Conservation (phyloP, 2,329 filamentous ascomycete species). For the Immersiporthe knoxdaviesiana region DNA sequence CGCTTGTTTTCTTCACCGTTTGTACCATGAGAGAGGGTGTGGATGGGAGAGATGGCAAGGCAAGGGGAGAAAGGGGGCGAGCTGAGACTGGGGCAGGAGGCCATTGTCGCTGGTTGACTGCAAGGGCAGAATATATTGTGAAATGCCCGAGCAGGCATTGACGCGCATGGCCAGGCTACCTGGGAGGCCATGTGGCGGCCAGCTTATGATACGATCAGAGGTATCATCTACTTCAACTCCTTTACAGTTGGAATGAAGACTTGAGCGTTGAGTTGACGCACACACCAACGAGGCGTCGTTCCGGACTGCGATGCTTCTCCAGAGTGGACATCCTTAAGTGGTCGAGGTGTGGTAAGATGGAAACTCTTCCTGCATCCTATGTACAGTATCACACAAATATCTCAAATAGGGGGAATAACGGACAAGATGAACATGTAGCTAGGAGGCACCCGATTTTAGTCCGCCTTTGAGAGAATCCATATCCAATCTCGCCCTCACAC, state of each 20-base stretch:
- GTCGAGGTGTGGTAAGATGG: neutral
- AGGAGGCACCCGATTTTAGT: neutral
- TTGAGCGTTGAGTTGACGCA: neutral
- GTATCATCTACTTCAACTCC: slow-evolving; percentile 25
- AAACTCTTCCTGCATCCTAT: neutral
- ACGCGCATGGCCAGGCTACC: slow-evolving; percentile 17
- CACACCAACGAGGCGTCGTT: neutral
- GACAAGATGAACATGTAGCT: neutral
- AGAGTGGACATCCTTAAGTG: neutral
- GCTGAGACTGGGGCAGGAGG: slow-evolving; percentile 13
- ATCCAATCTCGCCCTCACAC: neutral
- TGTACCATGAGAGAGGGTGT: neutral
- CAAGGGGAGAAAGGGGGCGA: too few relatives aligned
- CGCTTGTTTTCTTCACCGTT: slow-evolving; percentile 10
- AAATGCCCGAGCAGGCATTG: slow-evolving; percentile 45
- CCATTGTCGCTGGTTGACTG: slow-evolving; percentile 28
- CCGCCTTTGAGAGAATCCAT: neutral
- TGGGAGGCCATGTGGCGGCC: slow-evolving; percentile 25
- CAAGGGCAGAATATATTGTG: slow-evolving; percentile 54
- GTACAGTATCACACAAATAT: neutral
- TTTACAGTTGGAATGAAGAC: slow-evolving; percentile 13
- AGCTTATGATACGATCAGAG: slow-evolving; percentile 28
- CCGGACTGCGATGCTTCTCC: neutral
- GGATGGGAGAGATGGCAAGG: neutral
- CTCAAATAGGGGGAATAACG: neutral